Evolutionary conservation across 1,284 basidiomycete genomes (phyloP).

Genomic region (Limonomyces culmigenus): DNA sequence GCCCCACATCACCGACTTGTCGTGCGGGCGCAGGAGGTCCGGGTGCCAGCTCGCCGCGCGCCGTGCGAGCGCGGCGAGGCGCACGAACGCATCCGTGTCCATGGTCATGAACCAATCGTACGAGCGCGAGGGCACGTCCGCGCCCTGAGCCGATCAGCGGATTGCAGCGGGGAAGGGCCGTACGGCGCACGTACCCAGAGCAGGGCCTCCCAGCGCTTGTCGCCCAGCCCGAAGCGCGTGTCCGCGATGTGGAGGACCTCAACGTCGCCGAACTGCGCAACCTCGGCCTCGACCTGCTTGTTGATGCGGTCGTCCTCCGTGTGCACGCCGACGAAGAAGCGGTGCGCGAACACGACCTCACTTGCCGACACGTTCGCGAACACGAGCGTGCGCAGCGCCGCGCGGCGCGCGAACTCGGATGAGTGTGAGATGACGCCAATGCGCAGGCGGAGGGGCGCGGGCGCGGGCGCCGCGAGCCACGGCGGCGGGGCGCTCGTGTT

Average conservation of each 20-base stretch:
- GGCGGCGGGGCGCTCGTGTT: no score
- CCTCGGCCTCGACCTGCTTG: not conserved
- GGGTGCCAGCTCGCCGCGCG: no score
- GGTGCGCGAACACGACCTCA: not conserved
- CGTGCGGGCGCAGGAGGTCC: not conserved
- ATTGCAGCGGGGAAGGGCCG: not conserved
- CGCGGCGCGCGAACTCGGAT: not conserved
- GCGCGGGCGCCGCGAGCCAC: not conserved
- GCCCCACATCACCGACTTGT: not conserved
- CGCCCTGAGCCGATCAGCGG: no score
- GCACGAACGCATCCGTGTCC: slow-evolving; percentile 4
- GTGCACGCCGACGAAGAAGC: not conserved
- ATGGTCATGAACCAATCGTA: slow-evolving; percentile 9
- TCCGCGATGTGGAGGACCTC: not conserved
- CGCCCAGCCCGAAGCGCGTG: not conserved
- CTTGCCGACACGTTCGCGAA: not conserved
- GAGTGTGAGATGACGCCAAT: not conserved
- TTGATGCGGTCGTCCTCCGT: not conserved
- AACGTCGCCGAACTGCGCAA: not conserved
- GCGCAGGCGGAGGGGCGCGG: not conserved
- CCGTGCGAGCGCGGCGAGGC: not conserved
- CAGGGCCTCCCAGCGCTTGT: not conserved
- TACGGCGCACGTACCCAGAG: not conserved
- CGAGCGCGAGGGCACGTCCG: slow-evolving; percentile 10
- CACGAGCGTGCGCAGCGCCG: not conserved